Percentiles rank a stretch among this genome's conserved stretches.
Conservation (phyloP, 169 alveolate genomes). For the Fabrea salina region DNA sequence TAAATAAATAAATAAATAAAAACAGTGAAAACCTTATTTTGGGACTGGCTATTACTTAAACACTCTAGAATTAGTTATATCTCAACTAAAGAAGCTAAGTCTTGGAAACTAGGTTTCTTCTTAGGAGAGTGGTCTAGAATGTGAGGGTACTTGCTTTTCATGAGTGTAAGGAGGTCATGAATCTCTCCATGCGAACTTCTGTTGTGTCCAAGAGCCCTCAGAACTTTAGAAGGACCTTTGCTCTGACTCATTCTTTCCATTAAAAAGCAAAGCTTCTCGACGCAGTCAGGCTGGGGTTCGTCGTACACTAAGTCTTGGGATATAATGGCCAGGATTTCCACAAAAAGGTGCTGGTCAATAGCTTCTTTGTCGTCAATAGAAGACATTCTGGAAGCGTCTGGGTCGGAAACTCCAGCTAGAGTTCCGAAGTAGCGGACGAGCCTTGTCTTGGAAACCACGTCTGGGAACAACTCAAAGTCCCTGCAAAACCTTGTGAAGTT, state of each 20-base stretch:
- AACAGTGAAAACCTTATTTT: no score
- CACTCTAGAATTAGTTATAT: neutral
- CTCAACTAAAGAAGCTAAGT: neutral
- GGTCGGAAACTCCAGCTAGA: constrained; percentile 38
- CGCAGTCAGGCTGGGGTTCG: neutral
- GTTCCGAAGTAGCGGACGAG: constrained; percentile 46
- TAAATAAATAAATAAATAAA: no score
- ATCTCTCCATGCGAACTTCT: constrained; percentile 7
- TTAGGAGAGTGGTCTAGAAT: neutral
- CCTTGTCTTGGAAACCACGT: constrained; percentile 41
- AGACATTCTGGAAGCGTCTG: neutral
- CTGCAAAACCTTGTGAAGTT: constrained; percentile 49
- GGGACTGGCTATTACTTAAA: no score
- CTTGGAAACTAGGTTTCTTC: neutral
- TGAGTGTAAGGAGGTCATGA: neutral
- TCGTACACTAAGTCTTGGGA: constrained; percentile 24
- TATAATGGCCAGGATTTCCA: constrained; percentile 54
- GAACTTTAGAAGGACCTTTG: constrained; percentile 2
- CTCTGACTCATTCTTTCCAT: constrained; percentile 30
- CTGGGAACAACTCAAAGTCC: constrained; percentile 66
- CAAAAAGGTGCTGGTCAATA: constrained; percentile 61
- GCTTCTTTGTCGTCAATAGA: constrained; percentile 4
- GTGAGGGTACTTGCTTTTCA: neutral
- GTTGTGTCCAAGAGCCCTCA: neutral
- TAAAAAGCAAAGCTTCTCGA: constrained; percentile 9